Conservation (phyloP, 345 rosid species). For the Eucalyptus grandis region DNA sequence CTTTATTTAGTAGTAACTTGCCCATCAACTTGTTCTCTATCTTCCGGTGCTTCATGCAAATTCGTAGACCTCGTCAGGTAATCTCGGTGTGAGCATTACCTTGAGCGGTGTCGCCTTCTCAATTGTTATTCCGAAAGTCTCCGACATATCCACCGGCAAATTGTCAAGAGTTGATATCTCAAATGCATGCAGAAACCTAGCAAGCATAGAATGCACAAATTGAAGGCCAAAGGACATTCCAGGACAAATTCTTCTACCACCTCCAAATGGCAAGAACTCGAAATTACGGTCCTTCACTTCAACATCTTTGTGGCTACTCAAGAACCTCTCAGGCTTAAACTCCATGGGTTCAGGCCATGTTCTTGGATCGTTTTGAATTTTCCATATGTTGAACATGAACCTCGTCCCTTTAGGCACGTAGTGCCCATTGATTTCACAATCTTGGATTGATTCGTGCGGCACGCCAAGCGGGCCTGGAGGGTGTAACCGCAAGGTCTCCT, state of each 20-base stretch:
- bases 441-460: conserved; percentile 6
- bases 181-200: conserved; percentile 20
- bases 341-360: conserved; percentile 20
- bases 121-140: not conserved
- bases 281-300: conserved; percentile 17
- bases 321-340: conserved; percentile 28
- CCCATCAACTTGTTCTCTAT: not conserved
- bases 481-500: conserved; percentile 21
- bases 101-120: conserved; percentile 2
- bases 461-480: conserved; percentile 15
- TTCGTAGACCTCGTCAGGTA: not conserved
- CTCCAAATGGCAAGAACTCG: conserved; percentile 29
- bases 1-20: not conserved
- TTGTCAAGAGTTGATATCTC: not conserved
- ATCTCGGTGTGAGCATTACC: conserved; percentile 5
- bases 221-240: conserved; percentile 10
- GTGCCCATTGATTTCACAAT: conserved; percentile 10
- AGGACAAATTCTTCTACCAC: conserved; percentile 31
- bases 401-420: conserved; percentile 13
- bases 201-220: conserved; percentile 9
- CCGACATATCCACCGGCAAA: conserved; percentile 7
- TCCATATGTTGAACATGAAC: conserved; percentile 16
- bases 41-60: not conserved
- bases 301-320: conserved; percentile 5
- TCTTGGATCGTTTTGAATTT: conserved; percentile 14